A percentile compares a stretch with the other conserved stretches of the same genome.
phyloP scores from a whole-genome alignment of 2,329 filamentous ascomycete genomes.

The Scleromitrula shiraiana region DNA sequence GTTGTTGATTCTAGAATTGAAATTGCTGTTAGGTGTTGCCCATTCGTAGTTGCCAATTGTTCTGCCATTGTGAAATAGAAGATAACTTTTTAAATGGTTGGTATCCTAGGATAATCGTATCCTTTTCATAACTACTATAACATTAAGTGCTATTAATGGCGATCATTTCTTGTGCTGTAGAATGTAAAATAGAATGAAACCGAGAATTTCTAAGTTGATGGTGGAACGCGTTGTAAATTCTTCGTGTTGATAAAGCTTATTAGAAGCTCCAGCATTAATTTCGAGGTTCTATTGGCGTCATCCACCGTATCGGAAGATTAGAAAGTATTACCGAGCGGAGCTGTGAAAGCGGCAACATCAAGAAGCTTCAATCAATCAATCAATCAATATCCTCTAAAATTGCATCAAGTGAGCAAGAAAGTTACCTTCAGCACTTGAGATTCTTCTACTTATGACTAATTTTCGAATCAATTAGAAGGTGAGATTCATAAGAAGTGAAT shows the following conservation, averaged over 20 bases:
- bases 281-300: constrained; percentile 2
- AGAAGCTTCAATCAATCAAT: too few species aligned
- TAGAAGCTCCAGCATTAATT: background rate
- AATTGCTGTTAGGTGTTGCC: background rate
- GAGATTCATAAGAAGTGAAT: too few species aligned
- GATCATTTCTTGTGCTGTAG: background rate
- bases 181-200: background rate
- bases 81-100: background rate
- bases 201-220: background rate
- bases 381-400: too few species aligned
- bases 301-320: too few species aligned
- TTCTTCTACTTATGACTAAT: too few species aligned
- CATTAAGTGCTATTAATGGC: background rate
- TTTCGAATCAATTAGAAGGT: too few species aligned
- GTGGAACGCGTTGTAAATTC: constrained; percentile 8
- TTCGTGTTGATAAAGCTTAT: constrained; percentile 3
- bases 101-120: background rate
- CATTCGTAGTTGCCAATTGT: background rate
- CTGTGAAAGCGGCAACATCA: too few species aligned
- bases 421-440: too few species aligned
- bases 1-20: constrained; percentile 21
- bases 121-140: background rate
- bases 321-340: too few species aligned
- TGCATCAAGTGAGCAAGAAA: too few species aligned
- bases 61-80: background rate